phyloP scores from a whole-genome alignment of 345 rosid genomes.

The Fremontodendron californicum region DNA sequence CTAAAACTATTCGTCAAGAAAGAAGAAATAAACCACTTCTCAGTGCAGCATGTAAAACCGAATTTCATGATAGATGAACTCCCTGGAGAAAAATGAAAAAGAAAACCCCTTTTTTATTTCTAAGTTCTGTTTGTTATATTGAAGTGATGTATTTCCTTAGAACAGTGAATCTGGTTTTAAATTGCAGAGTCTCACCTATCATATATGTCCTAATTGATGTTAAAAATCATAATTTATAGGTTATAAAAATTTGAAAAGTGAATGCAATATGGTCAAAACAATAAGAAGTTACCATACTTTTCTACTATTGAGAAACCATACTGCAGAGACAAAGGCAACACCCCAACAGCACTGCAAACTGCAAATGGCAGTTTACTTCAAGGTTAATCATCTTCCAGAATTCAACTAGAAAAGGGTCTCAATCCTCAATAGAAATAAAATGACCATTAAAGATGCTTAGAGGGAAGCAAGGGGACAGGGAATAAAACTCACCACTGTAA shows the following conservation, averaged over 20 bases:
- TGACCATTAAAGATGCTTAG: not conserved
- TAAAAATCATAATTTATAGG: not conserved
- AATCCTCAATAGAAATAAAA: not conserved
- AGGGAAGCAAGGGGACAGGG: not conserved
- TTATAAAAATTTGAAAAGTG: not conserved
- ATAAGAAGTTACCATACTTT: constrained; percentile 60
- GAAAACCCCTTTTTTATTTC: not conserved
- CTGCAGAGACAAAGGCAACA: constrained; percentile 87
- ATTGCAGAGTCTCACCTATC: not conserved
- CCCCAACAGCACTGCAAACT: constrained; percentile 99
- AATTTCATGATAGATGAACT: not conserved
- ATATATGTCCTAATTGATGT: not conserved
- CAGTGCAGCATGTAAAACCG: constrained; percentile 6
- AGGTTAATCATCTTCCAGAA: constrained; percentile 14
- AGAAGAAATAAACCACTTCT: not conserved
- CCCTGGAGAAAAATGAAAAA: not conserved
- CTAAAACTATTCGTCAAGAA: not conserved
- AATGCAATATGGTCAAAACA: constrained; percentile 3
- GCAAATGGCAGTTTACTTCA: constrained; percentile 29
- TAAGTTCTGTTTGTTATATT: constrained; percentile 2
- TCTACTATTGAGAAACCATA: constrained; percentile 86
- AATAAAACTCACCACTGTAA: constrained; percentile 67
- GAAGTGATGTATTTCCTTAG: not conserved
- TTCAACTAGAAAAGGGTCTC: not conserved
- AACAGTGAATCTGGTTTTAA: not conserved